phyloP scores from a whole-genome alignment of 208 protist species.

The Leishmania arabica region DNA sequence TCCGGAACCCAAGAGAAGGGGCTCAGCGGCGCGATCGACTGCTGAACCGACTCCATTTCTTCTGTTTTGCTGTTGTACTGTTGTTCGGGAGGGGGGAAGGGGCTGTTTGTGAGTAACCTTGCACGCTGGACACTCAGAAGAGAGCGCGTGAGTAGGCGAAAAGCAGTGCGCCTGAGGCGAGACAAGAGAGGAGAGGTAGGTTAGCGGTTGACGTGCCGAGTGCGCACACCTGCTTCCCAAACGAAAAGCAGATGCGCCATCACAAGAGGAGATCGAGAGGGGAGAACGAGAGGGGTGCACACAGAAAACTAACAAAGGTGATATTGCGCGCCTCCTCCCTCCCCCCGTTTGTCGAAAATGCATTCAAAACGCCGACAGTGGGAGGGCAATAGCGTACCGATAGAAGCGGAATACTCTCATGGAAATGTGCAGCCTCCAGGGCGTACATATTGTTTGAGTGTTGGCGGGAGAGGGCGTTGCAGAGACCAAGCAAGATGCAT shows the following conservation, averaged over 20 bases:
- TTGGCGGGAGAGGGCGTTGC: background rate
- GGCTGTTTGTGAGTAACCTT: background rate
- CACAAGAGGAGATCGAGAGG: background rate
- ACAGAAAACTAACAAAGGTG: too few species aligned
- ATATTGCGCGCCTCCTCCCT: background rate
- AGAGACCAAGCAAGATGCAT: background rate
- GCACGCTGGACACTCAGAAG: background rate
- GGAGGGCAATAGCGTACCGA: background rate
- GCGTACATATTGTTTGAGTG: background rate
- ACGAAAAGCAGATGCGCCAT: background rate
- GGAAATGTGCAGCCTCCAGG: background rate
- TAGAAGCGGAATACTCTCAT: background rate
- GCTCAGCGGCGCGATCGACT: slow-evolving; percentile 56
- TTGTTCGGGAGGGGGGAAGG: background rate
- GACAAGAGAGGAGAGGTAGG: background rate
- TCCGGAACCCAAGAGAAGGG: slow-evolving; percentile 68
- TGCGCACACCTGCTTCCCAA: background rate
- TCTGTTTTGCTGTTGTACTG: background rate
- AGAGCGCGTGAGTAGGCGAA: background rate
- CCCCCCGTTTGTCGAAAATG: background rate
- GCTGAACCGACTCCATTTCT: slow-evolving; percentile 48
- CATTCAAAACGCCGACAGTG: background rate
- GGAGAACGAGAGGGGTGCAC: background rate
- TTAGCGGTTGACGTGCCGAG: background rate
- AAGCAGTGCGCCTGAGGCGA: background rate